Evolutionary conservation across 345 rosid species (phyloP).

Genomic region (Lepidium aucheri): DNA sequence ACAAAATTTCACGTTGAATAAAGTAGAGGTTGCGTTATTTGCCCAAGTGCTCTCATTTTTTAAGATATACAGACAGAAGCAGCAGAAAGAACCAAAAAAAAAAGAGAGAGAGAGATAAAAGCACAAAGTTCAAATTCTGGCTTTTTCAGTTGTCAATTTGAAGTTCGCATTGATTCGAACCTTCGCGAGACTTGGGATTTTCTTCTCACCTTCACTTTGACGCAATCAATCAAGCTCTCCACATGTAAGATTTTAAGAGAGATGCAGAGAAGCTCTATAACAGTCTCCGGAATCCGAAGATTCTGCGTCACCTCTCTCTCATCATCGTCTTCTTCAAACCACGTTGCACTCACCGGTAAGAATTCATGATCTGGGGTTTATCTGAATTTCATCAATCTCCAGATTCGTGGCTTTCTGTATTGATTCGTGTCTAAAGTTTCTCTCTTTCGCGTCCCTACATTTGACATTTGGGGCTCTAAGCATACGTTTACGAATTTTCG

Average conservation of each 20-base stretch:
- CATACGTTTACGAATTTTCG: background rate
- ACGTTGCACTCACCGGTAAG: slow-evolving; percentile 19
- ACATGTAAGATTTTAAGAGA: background rate
- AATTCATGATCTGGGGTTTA: too few species aligned
- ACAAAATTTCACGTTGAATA: too few species aligned
- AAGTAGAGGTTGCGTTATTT: too few species aligned
- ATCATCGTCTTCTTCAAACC: slow-evolving; percentile 7
- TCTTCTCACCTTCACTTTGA: background rate
- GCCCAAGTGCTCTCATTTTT: too few species aligned
- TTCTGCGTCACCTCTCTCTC: slow-evolving; percentile 9
- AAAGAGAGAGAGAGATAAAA: too few species aligned
- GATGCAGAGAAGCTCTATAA: slow-evolving; percentile 18
- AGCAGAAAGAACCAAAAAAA: too few species aligned
- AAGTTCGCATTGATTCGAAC: background rate
- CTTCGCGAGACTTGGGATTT: too few species aligned
- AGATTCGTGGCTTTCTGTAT: background rate
- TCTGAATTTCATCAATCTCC: too few species aligned
- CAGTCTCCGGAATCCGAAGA: slow-evolving; percentile 15
- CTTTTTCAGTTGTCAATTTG: background rate
- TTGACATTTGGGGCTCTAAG: background rate
- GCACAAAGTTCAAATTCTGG: too few species aligned
- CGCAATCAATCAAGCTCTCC: background rate
- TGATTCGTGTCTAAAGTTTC: background rate
- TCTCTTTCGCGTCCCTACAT: background rate
- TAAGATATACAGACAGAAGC: too few species aligned